phyloP scores from a whole-genome alignment of 257 asterid species.

The Solanum phureja region DNA sequence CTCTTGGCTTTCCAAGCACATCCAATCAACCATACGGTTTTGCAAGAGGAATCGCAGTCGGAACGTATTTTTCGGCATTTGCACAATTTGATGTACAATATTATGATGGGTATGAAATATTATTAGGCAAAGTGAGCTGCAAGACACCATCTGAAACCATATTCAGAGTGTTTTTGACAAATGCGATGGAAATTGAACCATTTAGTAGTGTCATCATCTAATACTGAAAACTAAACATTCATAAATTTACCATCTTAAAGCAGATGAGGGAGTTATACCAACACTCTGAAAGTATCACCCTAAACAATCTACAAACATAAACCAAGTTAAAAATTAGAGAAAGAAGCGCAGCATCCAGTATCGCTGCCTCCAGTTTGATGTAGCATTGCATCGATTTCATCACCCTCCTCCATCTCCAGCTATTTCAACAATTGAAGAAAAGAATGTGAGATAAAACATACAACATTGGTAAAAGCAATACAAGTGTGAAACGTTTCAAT shows the following conservation, averaged over 20 bases:
- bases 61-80: no score
- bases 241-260: not conserved
- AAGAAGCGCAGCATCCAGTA: not conserved
- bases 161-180: not conserved
- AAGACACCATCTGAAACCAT: not conserved
- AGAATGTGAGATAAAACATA: not conserved
- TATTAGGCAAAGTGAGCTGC: not conserved
- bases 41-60: no score
- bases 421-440: not conserved
- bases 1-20: not conserved
- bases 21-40: not conserved
- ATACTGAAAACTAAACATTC: not conserved
- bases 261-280: not conserved
- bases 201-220: not conserved
- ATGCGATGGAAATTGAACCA: not conserved
- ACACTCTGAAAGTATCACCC: not conserved
- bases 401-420: conserved; percentile 28
- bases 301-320: not conserved
- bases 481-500: not conserved
- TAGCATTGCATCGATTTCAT: conserved; percentile 22
- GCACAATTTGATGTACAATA: no score
- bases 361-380: conserved; percentile 15
- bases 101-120: not conserved
- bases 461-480: not conserved
- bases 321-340: not conserved